These are phyloP conservation scores for Metschnikowia dekortorum DNA, from an alignment of 805 yeast genomes.

Conservation along the genomic window DNA sequence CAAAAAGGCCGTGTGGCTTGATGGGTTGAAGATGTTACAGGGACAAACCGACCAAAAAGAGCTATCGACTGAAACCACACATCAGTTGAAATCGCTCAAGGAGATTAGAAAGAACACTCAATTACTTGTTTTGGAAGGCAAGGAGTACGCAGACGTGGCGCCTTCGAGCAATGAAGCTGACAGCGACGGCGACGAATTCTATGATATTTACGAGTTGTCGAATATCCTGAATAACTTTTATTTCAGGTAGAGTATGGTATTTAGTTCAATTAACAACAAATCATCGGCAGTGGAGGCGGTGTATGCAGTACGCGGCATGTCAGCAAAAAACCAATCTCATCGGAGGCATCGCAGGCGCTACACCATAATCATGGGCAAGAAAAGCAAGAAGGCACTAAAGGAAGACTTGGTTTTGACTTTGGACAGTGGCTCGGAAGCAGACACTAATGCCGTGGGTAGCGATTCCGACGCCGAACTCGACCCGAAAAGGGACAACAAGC, in stretches of 20 bases:
- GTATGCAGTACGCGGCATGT: neutral
- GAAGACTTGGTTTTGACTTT: slow-evolving; percentile 70
- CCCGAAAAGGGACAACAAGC: slow-evolving; percentile 14
- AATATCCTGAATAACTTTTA: slow-evolving; percentile 22
- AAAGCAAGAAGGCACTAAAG: slow-evolving; percentile 11
- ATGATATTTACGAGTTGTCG: slow-evolving; percentile 25
- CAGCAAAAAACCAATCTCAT: slow-evolving; percentile 3
- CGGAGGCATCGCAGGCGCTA: neutral
- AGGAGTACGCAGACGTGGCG: slow-evolving; percentile 14
- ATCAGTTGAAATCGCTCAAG: slow-evolving; percentile 30
- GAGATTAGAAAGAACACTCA: slow-evolving; percentile 39
- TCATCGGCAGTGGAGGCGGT: neutral
- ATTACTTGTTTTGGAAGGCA: slow-evolving; percentile 32
- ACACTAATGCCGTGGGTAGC: slow-evolving; percentile 16
- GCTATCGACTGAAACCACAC: slow-evolving; percentile 34
- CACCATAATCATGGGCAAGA: slow-evolving; percentile 13
- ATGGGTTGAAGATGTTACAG: slow-evolving; percentile 57
- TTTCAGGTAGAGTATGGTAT: slow-evolving; percentile 13
- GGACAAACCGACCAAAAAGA: slow-evolving; percentile 29
- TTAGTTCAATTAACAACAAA: neutral
- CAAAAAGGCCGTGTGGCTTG: slow-evolving; percentile 68
- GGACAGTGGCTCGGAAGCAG: slow-evolving; percentile 66
- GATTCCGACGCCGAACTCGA: slow-evolving; percentile 25
- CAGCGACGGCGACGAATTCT: slow-evolving; percentile 26
- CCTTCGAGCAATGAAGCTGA: slow-evolving; percentile 13